Evolutionary conservation across 2,329 filamentous ascomycete genomes (phyloP), one percentile per base, ranked within the genome.

Genomic region (Decorospora gaudefroyi): DNA sequence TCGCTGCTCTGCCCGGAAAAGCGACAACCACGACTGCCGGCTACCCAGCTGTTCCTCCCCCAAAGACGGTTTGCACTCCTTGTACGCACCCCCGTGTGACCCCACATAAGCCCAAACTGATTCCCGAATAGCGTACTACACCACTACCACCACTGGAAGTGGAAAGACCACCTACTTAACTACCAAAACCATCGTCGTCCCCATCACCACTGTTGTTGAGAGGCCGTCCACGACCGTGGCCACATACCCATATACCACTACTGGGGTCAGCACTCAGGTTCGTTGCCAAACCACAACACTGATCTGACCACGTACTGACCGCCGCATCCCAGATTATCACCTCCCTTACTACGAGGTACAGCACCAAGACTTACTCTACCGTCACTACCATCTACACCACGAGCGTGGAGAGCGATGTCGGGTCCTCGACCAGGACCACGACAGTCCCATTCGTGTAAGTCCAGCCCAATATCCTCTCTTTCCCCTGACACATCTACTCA

Each of bases 401-500:
- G 31, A 50, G 43, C 12, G 46, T 51, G 5, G 45, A 51, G 37
- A 51, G 36, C 12, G 45, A 37, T 8, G 33, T 43, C 36, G 50
- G 43, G 22, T 54, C 46, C 3, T 33, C 49, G 23, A 56, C 50
- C 4, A 49, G 23, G 9, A 27, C 41, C 10, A 44, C 50, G 25
- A 54, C 51, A 16, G 44, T 47, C 15, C 53, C 55, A 4, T 42
- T 40, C 18, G 53, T 45, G 60, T 64, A 42, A 53, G 61, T 47
- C 18, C 5, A 13, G 8, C 19, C 10, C 3, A 2, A 2, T 4
- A 3, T 23, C 7, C n/a, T 32, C 34, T n/a, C 12, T 6, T 16
- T 16, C 22, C 8, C 8, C 6, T 15, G 9, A n/a, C n/a, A 8
- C 13, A 25, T 16, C 19, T 23, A 10, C 35, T 51, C 7, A 51